Percentiles rank a stretch among this genome's conserved stretches.
Conservation (phyloP, 331 rosid species). For the Arachis monticola region DNA sequence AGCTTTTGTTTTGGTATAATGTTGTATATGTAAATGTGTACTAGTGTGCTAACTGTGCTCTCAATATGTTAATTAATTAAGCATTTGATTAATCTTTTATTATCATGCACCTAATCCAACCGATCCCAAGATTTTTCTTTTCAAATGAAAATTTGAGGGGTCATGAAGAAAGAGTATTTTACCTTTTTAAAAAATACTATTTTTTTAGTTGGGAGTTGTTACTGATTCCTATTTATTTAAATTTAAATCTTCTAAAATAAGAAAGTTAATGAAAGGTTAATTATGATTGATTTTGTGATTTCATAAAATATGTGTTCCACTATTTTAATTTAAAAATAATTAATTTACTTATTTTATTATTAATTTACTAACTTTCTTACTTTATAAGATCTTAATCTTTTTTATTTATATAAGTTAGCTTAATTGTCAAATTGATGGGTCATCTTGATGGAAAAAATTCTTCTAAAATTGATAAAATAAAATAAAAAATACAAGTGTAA, state of each 20-base stretch:
- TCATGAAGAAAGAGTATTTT: not conserved
- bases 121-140: not conserved
- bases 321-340: too few relatives aligned
- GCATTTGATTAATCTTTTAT: conserved; percentile 5
- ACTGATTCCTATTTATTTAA: not conserved
- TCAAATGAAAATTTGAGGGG: too few relatives aligned
- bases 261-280: too few relatives aligned
- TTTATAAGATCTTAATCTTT: too few relatives aligned
- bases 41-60: not conserved
- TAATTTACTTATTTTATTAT: too few relatives aligned
- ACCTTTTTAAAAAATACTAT: not conserved
- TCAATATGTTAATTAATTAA: not conserved
- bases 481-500: too few relatives aligned
- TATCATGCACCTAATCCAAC: not conserved
- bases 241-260: too few relatives aligned
- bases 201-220: not conserved
- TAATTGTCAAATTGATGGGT: conserved; percentile 7
- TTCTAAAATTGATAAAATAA: not conserved
- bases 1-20: not conserved
- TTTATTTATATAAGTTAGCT: not conserved
- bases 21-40: conserved; percentile 6
- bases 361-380: too few relatives aligned
- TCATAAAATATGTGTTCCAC: too few relatives aligned
- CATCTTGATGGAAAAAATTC: conserved; percentile 3
- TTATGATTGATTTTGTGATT: too few relatives aligned